Evolutionary conservation across 805 yeast genomes (phyloP), one percentile per base, ranked within the genome.

Genomic region (Kodamaea fukazawae): DNA sequence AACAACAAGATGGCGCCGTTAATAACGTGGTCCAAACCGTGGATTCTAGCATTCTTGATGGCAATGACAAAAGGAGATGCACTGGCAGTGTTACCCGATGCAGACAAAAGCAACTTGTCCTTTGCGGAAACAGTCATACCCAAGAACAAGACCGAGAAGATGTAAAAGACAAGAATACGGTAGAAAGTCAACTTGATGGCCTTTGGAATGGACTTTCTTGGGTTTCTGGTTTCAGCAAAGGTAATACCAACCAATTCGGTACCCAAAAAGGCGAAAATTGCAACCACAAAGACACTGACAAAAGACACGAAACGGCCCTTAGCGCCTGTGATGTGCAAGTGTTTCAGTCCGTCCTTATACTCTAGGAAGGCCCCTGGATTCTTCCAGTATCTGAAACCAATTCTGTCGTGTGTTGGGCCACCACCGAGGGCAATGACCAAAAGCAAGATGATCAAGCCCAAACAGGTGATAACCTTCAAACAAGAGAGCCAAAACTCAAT

Each of bases 31-130:
- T 89, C 89, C 46, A 87, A 65, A 1, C 78, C 90, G 7, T 58
- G 52, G 46, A 86, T 85, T 13, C 71, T 60, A 12, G 88, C 85
- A 49, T 74, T 75, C 46, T 75, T 75, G 53, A 86, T 81, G 34
- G 95, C 96, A 54, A 86, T 81, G 38, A 86, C 90, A 53, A 86
- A 86, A 29, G 96, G 95, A 11, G 93, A 83, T 14, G 91, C 89
- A 29, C 83, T 73, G 2, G 90, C 88, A 30, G 71, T 65, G 31
- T 70, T 68, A 36, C 78, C 72, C 12, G 78, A 71, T 11, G 80
- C 79, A 40, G 60, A 54, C 49, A 75, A 61, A 45, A 83, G 67
- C 34, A 61, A 49, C 29, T 74, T 71, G 54, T 79, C 81, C 46
- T 68, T 69, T 43, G 76, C 75, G 27, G 86, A 74, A 41, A 83